Conservation (phyloP, 2,329 filamentous ascomycete genomes). For the Cladosporium sp. region DNA sequence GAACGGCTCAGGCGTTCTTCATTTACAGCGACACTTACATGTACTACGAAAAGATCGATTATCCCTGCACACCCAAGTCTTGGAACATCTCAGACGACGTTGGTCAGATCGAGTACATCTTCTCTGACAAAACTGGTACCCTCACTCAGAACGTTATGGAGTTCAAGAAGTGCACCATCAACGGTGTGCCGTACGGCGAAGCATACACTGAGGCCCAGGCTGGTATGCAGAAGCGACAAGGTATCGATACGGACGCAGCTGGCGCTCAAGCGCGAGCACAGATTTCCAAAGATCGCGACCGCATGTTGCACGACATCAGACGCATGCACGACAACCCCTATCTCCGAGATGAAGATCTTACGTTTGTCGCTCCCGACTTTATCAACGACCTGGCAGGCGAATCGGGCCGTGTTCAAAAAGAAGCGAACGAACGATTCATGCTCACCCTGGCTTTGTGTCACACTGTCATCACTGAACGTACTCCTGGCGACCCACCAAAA, state of each 20-base stretch:
- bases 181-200: slow-evolving; percentile 94
- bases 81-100: slow-evolving; percentile 99
- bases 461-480: slow-evolving; percentile 87
- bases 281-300: slow-evolving; percentile 74
- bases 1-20: slow-evolving; percentile 90
- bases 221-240: slow-evolving; percentile 90
- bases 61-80: slow-evolving; percentile 93
- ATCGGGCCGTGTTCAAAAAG: slow-evolving; percentile 72
- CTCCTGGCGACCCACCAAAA: slow-evolving; percentile 83
- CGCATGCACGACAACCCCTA: slow-evolving; percentile 86
- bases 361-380: slow-evolving; percentile 89
- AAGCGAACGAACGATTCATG: slow-evolving; percentile 88
- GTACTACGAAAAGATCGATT: slow-evolving; percentile 94
- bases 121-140: slow-evolving; percentile 91
- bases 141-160: slow-evolving; percentile 96
- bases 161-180: slow-evolving; percentile 97
- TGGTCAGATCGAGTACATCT: slow-evolving; percentile 98
- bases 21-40: slow-evolving; percentile 95
- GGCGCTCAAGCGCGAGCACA: slow-evolving; percentile 69
- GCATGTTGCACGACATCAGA: slow-evolving; percentile 72
- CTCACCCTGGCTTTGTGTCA: slow-evolving; percentile 92
- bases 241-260: slow-evolving; percentile 82
- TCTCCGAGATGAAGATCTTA: slow-evolving; percentile 83
- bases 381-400: slow-evolving; percentile 78
- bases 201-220: slow-evolving; percentile 96